Evolutionary conservation across 371 early-diverging fungal species (phyloP).

Genomic region (Apophysomyces elegans): DNA sequence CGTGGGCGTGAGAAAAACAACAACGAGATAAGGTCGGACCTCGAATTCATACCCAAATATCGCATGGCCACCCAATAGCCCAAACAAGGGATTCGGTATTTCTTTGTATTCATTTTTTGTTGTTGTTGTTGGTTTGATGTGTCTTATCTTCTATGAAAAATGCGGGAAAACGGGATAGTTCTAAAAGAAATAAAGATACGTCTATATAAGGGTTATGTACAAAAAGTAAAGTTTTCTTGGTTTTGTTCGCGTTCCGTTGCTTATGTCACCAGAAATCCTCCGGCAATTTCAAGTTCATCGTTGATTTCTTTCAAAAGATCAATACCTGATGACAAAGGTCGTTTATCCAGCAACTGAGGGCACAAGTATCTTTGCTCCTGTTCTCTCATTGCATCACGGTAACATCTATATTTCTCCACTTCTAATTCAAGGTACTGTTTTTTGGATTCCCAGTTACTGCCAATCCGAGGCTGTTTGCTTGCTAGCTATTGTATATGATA

Average conservation of each 20-base stretch:
- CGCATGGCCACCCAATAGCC: no score
- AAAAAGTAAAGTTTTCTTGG: neutral
- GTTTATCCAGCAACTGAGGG: neutral
- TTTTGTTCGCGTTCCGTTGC: neutral
- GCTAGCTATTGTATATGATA: neutral
- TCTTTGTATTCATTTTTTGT: no score
- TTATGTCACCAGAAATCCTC: slow-evolving; percentile 7
- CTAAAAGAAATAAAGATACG: no score
- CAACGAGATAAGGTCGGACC: neutral
- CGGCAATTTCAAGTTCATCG: neutral
- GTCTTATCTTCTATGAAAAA: no score
- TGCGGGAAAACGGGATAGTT: no score
- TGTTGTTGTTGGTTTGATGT: no score
- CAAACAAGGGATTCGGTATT: no score
- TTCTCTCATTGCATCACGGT: slow-evolving; percentile 1
- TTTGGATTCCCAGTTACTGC: slow-evolving; percentile 16
- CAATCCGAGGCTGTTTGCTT: slow-evolving; percentile 1
- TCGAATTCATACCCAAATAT: neutral
- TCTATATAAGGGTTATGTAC: neutral
- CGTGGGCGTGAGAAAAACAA: slow-evolving; percentile 8
- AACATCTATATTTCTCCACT: slow-evolving; percentile 11
- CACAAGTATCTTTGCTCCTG: neutral
- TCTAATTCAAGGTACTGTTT: slow-evolving; percentile 12
- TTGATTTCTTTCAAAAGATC: slow-evolving; percentile 5
- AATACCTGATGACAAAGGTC: slow-evolving; percentile 8